Base-by-base conservation (phyloP, 805 yeast genomes). In the Wickerhamiella nectarea region DNA sequence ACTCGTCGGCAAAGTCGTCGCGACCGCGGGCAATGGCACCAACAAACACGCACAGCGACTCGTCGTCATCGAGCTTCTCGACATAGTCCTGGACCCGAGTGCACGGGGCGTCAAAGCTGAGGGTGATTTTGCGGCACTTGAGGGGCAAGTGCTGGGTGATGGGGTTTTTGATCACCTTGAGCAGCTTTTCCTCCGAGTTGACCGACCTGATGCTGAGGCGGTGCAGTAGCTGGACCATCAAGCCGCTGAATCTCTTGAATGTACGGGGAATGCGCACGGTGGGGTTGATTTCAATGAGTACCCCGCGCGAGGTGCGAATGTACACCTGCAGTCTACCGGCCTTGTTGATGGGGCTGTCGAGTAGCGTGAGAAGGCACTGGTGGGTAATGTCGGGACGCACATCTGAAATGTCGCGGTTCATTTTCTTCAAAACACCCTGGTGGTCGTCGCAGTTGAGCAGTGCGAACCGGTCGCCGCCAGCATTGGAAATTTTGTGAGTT, bases 21-120 rank as follows among this genome's bases (percentile, higher is more conserved):
- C 80, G 81, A 58, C 98, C 98, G 63, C 96, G 78, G 17, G 98
- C 98, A 95, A 91, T 91, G 38, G 98, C 95, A 59, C 98, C 98
- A 38, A 91, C 96, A 63, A 91, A 91, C 21, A 91, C 96, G 71
- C 98, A 91, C 54, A 91, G 78, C 58, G 94, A 82, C 67, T 91
- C 95, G 58, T 84, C 94, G 2, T 76, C 78, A 54, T 77, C 94
- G 54, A 91, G 67, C 46, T 79, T 79, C 14, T 61, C 63, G 33
- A 87, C 87, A 60, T 84, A 87, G 57, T 87, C 95, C 63, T 85
- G 93, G 3, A 85, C 95, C 53, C 86, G 73, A 52, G 75, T 74
- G 41, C 89, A 84, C 49, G 81, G 79, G 12, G 97, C 93, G 59
- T 91, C 97, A 53, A 84, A 85, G 4, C 94, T 82, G 49, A 91